Evolutionary conservation across 495 filamentous ascomycete genomes (phyloP), one percentile per base, ranked within the genome.

Genomic region (Annulohypoxylon bovei): DNA sequence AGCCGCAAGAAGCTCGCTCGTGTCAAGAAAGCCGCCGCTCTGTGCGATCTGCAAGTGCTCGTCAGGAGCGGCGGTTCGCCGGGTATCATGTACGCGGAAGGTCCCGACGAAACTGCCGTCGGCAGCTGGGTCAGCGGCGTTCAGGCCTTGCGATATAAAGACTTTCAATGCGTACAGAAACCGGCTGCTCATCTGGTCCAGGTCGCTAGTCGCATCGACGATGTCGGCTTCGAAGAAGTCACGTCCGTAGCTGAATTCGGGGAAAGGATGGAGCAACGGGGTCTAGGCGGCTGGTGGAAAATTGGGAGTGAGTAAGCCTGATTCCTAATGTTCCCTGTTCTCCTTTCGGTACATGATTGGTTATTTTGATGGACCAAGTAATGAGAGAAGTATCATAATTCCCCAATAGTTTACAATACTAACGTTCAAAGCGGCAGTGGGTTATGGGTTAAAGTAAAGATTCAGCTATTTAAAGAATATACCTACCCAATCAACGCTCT

Each of bases 71-170:
- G 90, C 3, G 86, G 88, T 3, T 86, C 83, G 46, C 91, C 91
- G 0, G 92, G 91, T 7, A 89, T 93, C 67, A 92, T 94, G 90
- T 92, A 93, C 76, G 90, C 89, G 46, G 89, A 92, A 75, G 88
- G 88, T 2, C 71, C 69, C 18, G 84, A 86, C 16, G 82, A 86
- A 67, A 77, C 50, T n/a, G 44, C 63, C 14, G 65, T 77, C 28
- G 65, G 22, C 75, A 40, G 79, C 18, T 78, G 76, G 76, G 74
- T 78, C 46, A 56, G 30, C 39, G 58, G 49, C 12, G 71, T 78
- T 14, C 63, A 74, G 32, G 62, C 58, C 16, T 57, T 78, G 23
- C 63, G 67, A 23, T 78, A 78, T 28, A 78, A 78, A 46, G 76
- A 78, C 55, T 76, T 76, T 18, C 69, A 73, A 20, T 78, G 76